Base-by-base conservation (phyloP, 108 stramenopile species). In the Phaeodactylum tricornutum region DNA sequence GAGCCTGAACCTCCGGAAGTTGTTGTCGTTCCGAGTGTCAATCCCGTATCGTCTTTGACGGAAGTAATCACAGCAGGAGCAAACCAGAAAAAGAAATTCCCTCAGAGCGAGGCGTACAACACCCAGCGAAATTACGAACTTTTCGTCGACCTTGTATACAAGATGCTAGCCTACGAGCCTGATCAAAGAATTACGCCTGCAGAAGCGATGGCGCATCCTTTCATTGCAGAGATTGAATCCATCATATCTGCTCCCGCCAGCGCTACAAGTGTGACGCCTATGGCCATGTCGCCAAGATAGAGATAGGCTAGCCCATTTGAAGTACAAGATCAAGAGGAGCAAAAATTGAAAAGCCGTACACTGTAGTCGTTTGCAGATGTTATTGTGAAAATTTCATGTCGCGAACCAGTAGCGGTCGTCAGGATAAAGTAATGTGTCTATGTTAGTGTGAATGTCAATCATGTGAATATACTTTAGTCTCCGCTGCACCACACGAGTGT, bases 131-230 rank as follows among this genome's bases (percentile, higher is more conserved):
- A 81, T 47, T 97, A 97, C 64, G 71, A 73, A 43, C 50, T 82
- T 20, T 99, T 99, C 66, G 73, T 94, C 2, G 95, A 96, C 62
- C 61, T 99, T 47, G 75, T 97, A 19, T 63, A 74, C 58, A 54
- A 69, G 43, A 96, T 99, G 95, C 65, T 99, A 50, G 56, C 81
- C 0, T 95, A 61, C 52, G 66, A 83, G 48, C 87, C 94, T 1
- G 22, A 52, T 6, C 54, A 73, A 12, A 58, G 97, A 40, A 92
- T 98, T 49, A 65, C 54, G 30, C 89, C 96, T 7, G 63, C 57
- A 16, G 81, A 93, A 31, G 94, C 94, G 2, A 56, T 96, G 53
- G 50, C 59, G 14, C 96, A 98, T 67, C 90, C 94, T 0, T 95
- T 92, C 57, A 80, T 94, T 28, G 34, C 56, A n/a, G 23, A 23